phyloP scores from a whole-genome alignment of 345 rosid species.

The Syzygium oleosum region DNA sequence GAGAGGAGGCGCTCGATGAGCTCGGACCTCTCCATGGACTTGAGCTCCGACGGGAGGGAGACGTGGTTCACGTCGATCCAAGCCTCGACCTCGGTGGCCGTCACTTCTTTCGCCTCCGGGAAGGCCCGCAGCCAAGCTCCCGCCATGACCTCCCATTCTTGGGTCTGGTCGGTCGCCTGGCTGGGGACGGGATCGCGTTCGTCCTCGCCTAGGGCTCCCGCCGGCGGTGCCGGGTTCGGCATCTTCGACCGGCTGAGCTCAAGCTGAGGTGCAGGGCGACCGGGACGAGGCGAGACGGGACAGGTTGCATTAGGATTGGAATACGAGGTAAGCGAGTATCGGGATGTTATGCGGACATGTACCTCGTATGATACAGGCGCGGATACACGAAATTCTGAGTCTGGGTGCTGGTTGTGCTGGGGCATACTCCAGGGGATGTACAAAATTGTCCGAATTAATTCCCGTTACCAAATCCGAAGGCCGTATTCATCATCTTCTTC shows the following conservation, averaged over 20 bases:
- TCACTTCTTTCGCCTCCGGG: slow-evolving; percentile 75
- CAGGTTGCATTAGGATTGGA: background rate
- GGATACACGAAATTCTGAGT: background rate
- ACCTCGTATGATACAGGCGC: background rate
- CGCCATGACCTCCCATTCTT: slow-evolving; percentile 94
- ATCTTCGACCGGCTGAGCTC: background rate
- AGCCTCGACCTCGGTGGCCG: slow-evolving; percentile 55
- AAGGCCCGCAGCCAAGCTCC: slow-evolving; percentile 78
- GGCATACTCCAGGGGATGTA: background rate
- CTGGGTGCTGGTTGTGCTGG: background rate
- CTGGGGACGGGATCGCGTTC: background rate
- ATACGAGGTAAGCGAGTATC: background rate
- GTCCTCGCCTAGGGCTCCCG: slow-evolving; percentile 22
- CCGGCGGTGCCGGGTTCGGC: background rate
- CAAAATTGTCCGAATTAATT: background rate
- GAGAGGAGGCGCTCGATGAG: slow-evolving; percentile 78
- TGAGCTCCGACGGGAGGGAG: slow-evolving; percentile 65
- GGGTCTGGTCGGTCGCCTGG: slow-evolving; percentile 37
- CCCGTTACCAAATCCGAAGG: background rate
- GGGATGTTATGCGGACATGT: background rate
- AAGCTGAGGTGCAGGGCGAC: background rate
- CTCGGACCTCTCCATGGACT: slow-evolving; percentile 68
- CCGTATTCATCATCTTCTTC: background rate
- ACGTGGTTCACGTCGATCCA: slow-evolving; percentile 74
- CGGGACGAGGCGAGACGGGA: background rate